These are phyloP conservation scores for Carpinus viminea DNA, from an alignment of 306 rosid species.

Conservation along the genomic window DNA sequence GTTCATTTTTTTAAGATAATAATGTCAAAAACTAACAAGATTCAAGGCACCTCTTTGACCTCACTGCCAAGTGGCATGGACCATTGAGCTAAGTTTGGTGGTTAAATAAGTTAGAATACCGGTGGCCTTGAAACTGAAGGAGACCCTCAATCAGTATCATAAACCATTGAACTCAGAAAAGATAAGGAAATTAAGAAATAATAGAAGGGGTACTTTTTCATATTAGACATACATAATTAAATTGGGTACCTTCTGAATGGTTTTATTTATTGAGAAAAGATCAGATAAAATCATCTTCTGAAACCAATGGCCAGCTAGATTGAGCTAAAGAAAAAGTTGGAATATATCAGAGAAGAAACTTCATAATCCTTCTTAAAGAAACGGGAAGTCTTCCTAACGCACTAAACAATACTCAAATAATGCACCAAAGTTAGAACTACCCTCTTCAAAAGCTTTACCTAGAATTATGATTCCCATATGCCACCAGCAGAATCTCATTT, in stretches of 20 bases:
- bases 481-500: neutral
- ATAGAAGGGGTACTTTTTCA: too few species aligned
- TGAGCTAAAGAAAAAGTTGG: neutral
- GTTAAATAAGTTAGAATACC: neutral
- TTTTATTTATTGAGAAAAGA: neutral
- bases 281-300: neutral
- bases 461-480: neutral
- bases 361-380: neutral
- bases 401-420: neutral
- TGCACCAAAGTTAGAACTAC: neutral
- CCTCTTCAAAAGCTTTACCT: neutral
- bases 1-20: neutral
- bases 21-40: conserved; percentile 15
- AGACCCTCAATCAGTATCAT: neutral
- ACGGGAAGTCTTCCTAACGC: neutral
- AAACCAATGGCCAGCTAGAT: neutral
- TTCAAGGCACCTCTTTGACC: conserved; percentile 8
- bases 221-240: too few species aligned
- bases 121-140: neutral
- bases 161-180: neutral
- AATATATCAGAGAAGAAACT: neutral
- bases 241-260: neutral
- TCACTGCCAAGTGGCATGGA: neutral
- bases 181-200: too few species aligned
- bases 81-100: neutral